phyloP scores from a whole-genome alignment of 176 grass and related monocot species.

The Rhynchospora breviuscula region DNA sequence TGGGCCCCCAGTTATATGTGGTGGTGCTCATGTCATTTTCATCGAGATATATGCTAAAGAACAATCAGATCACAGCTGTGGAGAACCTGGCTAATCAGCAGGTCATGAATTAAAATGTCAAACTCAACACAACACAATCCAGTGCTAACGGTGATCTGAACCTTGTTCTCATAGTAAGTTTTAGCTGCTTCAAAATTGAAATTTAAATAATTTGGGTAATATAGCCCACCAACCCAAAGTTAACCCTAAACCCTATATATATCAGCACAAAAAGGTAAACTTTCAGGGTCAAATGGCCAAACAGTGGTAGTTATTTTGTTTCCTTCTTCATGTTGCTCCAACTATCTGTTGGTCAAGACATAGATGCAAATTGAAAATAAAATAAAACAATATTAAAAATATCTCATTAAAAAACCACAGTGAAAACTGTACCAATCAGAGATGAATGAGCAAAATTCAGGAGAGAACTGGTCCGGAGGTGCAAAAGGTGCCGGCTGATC shows the following conservation, averaged over 20 bases:
- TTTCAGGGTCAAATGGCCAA: background rate
- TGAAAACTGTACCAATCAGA: conserved; percentile 54
- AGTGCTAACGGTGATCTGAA: background rate
- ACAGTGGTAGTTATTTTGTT: background rate
- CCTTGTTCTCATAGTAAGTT: background rate
- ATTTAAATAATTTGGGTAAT: background rate
- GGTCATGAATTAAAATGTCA: background rate
- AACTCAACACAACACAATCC: background rate
- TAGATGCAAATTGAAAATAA: background rate
- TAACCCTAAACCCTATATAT: background rate
- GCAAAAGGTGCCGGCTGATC: conserved; percentile 66
- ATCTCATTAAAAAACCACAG: background rate
- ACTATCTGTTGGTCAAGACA: background rate
- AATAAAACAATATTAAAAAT: background rate
- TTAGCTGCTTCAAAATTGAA: background rate
- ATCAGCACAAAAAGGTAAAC: background rate
- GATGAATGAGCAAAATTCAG: conserved; percentile 86
- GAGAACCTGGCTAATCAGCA: background rate
- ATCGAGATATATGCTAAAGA: background rate
- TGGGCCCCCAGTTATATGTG: background rate
- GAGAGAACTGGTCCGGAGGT: conserved; percentile 57
- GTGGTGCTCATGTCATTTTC: background rate
- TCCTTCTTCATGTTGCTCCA: background rate
- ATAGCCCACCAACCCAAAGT: background rate
- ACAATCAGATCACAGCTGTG: background rate